These are phyloP conservation scores for Domatiomyces catenatus DNA, from an alignment of 2,329 filamentous ascomycete species.

Conservation along the genomic window DNA sequence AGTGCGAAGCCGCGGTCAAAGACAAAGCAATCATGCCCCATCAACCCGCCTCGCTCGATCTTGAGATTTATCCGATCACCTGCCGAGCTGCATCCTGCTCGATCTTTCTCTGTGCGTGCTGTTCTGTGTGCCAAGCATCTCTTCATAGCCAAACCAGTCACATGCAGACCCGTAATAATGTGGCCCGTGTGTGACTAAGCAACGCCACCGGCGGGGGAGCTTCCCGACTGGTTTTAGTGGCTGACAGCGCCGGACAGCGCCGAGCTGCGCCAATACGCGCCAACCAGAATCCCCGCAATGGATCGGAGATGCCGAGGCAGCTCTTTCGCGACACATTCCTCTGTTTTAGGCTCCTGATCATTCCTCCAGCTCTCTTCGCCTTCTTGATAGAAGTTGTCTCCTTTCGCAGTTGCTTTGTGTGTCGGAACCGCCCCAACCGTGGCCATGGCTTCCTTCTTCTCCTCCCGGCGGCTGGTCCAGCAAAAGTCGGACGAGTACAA, in stretches of 20 bases:
- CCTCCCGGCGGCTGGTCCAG: conserved; percentile 23
- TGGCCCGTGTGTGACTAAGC: no score
- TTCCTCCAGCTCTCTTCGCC: neutral
- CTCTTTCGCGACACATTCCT: neutral
- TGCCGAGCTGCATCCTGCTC: no score
- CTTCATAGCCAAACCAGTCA: no score
- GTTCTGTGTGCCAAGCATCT: no score
- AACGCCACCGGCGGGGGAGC: no score
- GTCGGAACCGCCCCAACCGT: neutral
- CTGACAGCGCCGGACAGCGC: no score
- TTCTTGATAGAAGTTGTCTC: neutral
- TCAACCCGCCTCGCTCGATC: no score
- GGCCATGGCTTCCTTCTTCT: conserved; percentile 24
- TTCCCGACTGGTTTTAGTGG: no score
- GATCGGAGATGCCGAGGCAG: neutral
- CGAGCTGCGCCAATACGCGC: neutral
- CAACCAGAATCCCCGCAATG: neutral
- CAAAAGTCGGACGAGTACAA: conserved; percentile 37
- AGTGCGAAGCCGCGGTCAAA: neutral
- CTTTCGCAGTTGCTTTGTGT: neutral
- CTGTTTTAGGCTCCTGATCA: neutral
- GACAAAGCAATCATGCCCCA: neutral
- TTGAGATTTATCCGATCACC: no score
- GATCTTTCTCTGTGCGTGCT: no score
- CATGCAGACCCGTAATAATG: no score